Conservation (phyloP, 768 basidiomycete species). For the Phanerodontia chrysosporium region DNA sequence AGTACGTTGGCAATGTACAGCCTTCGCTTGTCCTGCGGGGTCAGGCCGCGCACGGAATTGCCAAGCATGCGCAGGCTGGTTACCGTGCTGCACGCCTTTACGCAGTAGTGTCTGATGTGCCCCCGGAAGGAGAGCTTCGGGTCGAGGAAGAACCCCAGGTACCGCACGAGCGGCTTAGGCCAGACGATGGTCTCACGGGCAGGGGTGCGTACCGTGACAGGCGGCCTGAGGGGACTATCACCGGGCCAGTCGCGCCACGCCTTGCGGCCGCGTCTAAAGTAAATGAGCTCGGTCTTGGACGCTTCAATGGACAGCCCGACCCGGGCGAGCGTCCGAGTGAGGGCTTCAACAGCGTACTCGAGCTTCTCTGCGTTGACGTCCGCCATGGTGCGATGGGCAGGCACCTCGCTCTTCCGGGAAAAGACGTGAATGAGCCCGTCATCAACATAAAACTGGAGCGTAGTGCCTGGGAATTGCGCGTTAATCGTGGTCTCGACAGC, state of each 20-base stretch:
- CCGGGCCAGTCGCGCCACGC: not conserved
- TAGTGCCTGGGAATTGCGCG: too few relatives aligned
- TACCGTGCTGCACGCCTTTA: conserved; percentile 13
- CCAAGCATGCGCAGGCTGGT: conserved; percentile 11
- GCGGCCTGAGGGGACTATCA: too few relatives aligned
- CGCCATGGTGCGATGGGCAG: not conserved
- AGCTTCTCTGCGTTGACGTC: not conserved
- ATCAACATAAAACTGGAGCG: conserved; percentile 14
- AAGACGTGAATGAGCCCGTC: conserved; percentile 8
- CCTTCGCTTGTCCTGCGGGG: conserved; percentile 9
- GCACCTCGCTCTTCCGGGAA: not conserved
- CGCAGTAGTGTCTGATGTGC: conserved; percentile 12
- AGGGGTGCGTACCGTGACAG: too few relatives aligned
- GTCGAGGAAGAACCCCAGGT: conserved; percentile 11
- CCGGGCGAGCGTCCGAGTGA: not conserved
- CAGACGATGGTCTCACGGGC: too few relatives aligned
- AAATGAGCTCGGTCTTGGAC: conserved; percentile 12
- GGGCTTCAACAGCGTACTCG: not conserved
- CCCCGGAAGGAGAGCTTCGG: conserved; percentile 9
- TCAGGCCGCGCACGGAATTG: conserved; percentile 15
- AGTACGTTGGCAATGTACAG: conserved; percentile 18
- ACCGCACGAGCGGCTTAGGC: too few relatives aligned
- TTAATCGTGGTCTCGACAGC: not conserved
- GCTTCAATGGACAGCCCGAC: conserved; percentile 8
- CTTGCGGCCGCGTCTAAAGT: not conserved